phyloP scores from a whole-genome alignment of 73 alveolate species.

The Paramecium tetraurelia region DNA sequence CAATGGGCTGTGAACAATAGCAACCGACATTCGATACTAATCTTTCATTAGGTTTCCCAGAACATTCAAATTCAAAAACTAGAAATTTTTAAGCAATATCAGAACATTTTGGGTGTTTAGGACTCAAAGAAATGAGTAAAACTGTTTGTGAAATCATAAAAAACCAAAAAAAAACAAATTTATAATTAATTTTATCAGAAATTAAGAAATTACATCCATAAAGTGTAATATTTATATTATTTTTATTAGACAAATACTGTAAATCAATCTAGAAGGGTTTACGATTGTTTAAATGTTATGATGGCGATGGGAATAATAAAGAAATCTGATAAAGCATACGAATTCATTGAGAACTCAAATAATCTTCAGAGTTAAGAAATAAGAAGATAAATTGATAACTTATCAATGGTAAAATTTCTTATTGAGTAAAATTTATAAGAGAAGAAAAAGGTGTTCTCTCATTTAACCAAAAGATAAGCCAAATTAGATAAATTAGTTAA shows the following conservation, averaged over 20 bases:
- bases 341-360: neutral
- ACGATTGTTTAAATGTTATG: neutral
- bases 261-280: neutral
- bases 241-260: neutral
- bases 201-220: neutral
- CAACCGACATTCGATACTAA: neutral
- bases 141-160: neutral
- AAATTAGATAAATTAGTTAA: neutral
- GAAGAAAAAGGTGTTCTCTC: neutral
- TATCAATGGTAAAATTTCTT: neutral
- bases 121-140: neutral
- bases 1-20: neutral
- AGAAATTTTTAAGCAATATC: neutral
- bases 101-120: neutral
- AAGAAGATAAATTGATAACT: neutral
- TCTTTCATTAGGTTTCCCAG: neutral
- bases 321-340: neutral
- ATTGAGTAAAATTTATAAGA: neutral
- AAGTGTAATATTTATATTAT: neutral
- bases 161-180: neutral
- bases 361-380: neutral
- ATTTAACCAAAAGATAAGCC: neutral
- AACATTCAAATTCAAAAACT: neutral
- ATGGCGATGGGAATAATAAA: neutral
- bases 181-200: conserved; percentile 2